Conservation (phyloP, 208 protist species). For the Wallacemonas collosoma region DNA sequence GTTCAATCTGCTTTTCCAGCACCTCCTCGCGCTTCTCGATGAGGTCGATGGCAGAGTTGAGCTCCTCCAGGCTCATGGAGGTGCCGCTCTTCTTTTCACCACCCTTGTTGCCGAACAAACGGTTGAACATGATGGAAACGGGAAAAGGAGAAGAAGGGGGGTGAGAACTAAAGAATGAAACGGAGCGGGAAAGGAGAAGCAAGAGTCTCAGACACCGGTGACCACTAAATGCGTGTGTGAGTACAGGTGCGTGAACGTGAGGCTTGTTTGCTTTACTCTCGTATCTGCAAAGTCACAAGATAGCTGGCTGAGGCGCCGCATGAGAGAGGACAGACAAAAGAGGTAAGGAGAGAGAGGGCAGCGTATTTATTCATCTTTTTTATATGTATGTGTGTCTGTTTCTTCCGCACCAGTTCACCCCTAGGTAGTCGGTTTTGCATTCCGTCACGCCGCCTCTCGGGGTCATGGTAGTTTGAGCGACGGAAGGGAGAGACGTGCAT, state of each 20-base stretch:
- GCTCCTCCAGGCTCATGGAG: slow-evolving; percentile 58
- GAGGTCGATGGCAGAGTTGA: slow-evolving; percentile 77
- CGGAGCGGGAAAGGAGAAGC: background rate
- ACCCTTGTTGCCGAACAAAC: slow-evolving; percentile 74
- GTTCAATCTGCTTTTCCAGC: slow-evolving; percentile 87
- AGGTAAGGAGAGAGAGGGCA: background rate
- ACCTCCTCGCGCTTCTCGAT: slow-evolving; percentile 86
- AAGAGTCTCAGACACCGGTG: background rate
- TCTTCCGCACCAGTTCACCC: no score
- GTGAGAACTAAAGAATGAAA: no score
- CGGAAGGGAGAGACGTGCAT: no score
- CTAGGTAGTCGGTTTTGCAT: no score
- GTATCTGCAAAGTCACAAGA: no score
- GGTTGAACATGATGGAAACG: slow-evolving; percentile 64
- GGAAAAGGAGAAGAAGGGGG: slow-evolving; percentile 18
- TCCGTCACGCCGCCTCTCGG: no score
- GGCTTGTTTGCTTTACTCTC: no score
- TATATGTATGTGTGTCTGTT: no score
- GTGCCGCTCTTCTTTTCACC: slow-evolving; percentile 47
- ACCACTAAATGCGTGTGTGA: background rate
- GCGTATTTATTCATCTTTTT: no score
- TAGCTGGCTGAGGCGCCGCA: background rate
- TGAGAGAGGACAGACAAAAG: background rate
- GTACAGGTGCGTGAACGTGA: no score
- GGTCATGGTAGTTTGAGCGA: no score